Conservation (phyloP, 495 filamentous ascomycete genomes). For the Xylaria grammica region DNA sequence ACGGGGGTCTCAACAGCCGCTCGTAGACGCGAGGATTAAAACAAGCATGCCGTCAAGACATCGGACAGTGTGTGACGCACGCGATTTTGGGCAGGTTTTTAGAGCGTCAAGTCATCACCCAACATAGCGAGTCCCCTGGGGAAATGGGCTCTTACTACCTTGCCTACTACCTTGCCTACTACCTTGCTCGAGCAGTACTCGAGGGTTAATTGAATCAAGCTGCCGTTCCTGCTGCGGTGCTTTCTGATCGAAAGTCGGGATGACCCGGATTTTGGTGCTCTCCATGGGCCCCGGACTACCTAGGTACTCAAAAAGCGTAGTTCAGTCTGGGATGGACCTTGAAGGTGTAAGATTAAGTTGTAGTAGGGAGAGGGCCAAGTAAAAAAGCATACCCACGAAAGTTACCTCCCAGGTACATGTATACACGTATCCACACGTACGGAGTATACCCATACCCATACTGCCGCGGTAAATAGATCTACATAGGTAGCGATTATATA, state of each 20-base stretch:
- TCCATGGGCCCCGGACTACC: not conserved
- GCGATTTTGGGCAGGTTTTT: not conserved
- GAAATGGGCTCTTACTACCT: not conserved
- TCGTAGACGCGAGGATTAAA: conserved; percentile 11
- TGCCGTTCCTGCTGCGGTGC: not conserved
- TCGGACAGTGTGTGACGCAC: not conserved
- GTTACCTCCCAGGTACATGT: too few species aligned
- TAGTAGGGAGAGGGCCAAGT: too few species aligned
- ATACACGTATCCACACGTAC: too few species aligned
- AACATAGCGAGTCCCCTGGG: not conserved
- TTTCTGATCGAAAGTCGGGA: not conserved
- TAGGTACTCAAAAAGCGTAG: not conserved
- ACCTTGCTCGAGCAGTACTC: not conserved
- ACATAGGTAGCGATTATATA: not conserved
- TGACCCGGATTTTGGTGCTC: not conserved
- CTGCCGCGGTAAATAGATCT: too few species aligned
- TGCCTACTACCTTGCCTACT: not conserved
- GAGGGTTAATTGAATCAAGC: not conserved
- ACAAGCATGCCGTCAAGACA: conserved; percentile 2
- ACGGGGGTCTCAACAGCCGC: conserved; percentile 30
- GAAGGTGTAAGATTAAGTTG: not conserved
- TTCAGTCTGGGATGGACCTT: not conserved
- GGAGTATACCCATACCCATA: too few species aligned
- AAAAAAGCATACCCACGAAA: too few species aligned
- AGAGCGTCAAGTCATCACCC: not conserved